Percentiles rank a stretch among this genome's conserved stretches.
Conservation (phyloP, 1,284 basidiomycete genomes). For the Gymnopus androsaceus region DNA sequence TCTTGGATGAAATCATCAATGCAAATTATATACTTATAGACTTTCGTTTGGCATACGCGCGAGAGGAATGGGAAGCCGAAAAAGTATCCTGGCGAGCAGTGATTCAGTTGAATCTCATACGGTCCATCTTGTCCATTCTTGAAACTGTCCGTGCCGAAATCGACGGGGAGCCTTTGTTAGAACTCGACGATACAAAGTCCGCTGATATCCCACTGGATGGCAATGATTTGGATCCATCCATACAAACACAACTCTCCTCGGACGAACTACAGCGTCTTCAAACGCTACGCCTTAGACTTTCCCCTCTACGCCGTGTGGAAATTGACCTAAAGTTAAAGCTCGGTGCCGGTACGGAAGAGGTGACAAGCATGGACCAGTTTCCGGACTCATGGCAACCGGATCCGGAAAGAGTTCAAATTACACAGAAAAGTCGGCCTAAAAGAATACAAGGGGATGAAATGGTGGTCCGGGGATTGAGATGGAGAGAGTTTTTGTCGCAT, state of each 20-base stretch:
- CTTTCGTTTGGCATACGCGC: conserved; percentile 54
- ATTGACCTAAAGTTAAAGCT: conserved; percentile 51
- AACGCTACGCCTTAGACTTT: conserved; percentile 48
- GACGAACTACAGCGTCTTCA: neutral
- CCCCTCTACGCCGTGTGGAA: conserved; percentile 57
- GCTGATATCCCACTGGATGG: neutral
- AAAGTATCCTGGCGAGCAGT: conserved; percentile 59
- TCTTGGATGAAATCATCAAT: conserved; percentile 6
- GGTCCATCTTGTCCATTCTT: conserved; percentile 57
- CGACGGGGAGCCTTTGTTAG: conserved; percentile 27
- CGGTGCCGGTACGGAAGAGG: conserved; percentile 49
- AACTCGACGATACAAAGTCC: conserved; percentile 1
- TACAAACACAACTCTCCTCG: neutral
- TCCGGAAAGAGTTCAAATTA: too few relatives aligned
- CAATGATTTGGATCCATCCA: neutral
- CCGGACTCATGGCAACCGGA: too few relatives aligned
- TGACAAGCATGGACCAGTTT: conserved; percentile 25
- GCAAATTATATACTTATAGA: conserved; percentile 30
- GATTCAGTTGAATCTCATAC: conserved; percentile 68
- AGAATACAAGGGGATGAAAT: conserved; percentile 13
- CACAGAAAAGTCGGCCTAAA: neutral
- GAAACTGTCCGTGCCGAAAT: conserved; percentile 50
- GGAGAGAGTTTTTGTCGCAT: conserved; percentile 11
- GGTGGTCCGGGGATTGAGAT: conserved; percentile 12
- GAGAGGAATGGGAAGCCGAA: conserved; percentile 54